Evolutionary conservation across 2,329 filamentous ascomycete species (phyloP).

Genomic region (Xylaria sp.): DNA sequence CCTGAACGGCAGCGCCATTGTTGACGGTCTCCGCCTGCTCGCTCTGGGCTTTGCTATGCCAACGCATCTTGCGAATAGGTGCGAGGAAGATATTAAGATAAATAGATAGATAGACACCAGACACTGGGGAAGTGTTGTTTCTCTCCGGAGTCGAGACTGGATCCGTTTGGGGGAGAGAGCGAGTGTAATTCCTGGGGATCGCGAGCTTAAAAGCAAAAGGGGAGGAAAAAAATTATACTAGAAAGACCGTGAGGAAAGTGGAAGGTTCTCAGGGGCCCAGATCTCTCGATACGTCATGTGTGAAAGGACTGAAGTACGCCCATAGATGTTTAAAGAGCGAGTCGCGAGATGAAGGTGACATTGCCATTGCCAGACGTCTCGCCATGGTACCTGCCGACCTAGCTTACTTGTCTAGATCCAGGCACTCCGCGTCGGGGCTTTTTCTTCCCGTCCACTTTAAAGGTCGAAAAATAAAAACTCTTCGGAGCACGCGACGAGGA

Average conservation of each 20-base stretch:
- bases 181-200: background rate
- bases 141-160: constrained; percentile 10
- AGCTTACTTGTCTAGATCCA: background rate
- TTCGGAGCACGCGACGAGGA: background rate
- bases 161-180: constrained; percentile 7
- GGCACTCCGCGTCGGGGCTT: background rate
- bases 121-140: constrained; percentile 8
- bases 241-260: background rate
- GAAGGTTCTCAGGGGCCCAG: constrained; percentile 4
- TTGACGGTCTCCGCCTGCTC: constrained; percentile 42
- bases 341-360: constrained; percentile 17
- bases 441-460: background rate
- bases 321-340: constrained; percentile 13
- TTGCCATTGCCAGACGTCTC: constrained; percentile 6
- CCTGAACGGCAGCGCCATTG: constrained; percentile 3
- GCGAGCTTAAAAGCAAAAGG: constrained; percentile 10
- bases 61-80: constrained; percentile 41
- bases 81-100: background rate
- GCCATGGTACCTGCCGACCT: background rate
- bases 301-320: background rate
- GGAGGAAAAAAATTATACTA: background rate
- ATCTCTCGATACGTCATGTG: constrained; percentile 23
- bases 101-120: background rate
- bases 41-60: constrained; percentile 42
- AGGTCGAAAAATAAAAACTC: background rate